Evolutionary conservation across 2,329 filamentous ascomycete species (phyloP), one percentile per base, ranked within the genome.

Genomic region (Calonectria fujianensis): DNA sequence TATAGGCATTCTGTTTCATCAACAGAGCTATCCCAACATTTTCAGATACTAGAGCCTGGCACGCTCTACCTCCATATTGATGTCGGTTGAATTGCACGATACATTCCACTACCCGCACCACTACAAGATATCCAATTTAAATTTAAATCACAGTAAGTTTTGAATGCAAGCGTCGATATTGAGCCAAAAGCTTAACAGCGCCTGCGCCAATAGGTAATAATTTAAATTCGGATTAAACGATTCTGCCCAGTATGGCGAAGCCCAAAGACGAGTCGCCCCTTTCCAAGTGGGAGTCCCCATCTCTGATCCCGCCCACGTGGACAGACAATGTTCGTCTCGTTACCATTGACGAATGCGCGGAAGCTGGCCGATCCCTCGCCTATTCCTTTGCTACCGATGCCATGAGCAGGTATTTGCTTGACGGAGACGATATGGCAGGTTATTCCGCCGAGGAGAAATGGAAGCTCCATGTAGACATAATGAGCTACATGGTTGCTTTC

Each of bases 351-450:
- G 94, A 96, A 85, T 94, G 92, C 86, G 92, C 92, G 82, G 90
- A 92, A 82, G 94, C 94, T 39, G 94, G 93, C 29, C 87, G 90
- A 39, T 93, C 93, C 80, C 90, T 97, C 78, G 93, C 95, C 64
- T 92, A 95, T 83, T 93, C 95, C 76, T 97, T 97, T 86, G 92
- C 91, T 72, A 88, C 92, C 75, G 95, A 97, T 83, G 91, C 94
- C 73, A 90, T 95, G 76, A 92, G 93, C 75, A 89, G 91, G 83
- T 97, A 96, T 86, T 92, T 95, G 81, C 88, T 96, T 80, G 91
- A 94, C 81, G 91, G 92, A 57, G 91, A 93, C 74, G 94, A 95
- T 82, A 90, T 91, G 85, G 88, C 88, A 75, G 84, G 88, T 75
- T 91, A 90, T 85, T 89, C 91, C 61, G 89, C 91, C 81, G 91